phyloP scores from a whole-genome alignment of 169 alveolate species.

The Perkinsus marinus region DNA sequence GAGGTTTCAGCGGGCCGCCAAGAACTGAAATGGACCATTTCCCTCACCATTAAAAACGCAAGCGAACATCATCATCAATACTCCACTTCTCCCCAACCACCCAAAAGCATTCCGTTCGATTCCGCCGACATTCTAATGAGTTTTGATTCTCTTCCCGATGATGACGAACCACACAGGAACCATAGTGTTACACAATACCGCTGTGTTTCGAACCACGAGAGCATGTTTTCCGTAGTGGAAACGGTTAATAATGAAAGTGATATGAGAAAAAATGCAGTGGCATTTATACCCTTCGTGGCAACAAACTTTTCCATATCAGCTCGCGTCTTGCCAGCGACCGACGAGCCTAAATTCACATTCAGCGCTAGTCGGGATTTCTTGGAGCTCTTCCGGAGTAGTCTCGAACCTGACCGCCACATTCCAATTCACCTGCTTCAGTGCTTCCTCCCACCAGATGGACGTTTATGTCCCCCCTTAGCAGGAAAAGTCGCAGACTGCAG shows the following conservation, averaged over 20 bases:
- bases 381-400: neutral
- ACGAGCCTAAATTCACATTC: neutral
- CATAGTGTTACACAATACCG: neutral
- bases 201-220: neutral
- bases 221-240: neutral
- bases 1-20: neutral
- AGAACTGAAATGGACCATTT: neutral
- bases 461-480: neutral
- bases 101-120: neutral
- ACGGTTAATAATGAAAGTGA: neutral
- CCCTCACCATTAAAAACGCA: neutral
- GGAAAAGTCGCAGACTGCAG: neutral
- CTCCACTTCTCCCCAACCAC: neutral
- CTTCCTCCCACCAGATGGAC: neutral
- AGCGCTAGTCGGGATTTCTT: neutral
- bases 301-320: neutral
- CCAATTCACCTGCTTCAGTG: neutral
- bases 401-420: neutral
- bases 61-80: neutral
- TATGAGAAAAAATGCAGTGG: neutral
- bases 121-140: neutral
- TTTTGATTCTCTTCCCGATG: too few relatives aligned
- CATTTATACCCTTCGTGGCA: neutral
- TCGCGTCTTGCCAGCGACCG: neutral
- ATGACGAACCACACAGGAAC: neutral